Evolutionary conservation across 805 yeast genomes (phyloP), one percentile per base, ranked within the genome.

Genomic region (Naumovozyma dairenensis): DNA sequence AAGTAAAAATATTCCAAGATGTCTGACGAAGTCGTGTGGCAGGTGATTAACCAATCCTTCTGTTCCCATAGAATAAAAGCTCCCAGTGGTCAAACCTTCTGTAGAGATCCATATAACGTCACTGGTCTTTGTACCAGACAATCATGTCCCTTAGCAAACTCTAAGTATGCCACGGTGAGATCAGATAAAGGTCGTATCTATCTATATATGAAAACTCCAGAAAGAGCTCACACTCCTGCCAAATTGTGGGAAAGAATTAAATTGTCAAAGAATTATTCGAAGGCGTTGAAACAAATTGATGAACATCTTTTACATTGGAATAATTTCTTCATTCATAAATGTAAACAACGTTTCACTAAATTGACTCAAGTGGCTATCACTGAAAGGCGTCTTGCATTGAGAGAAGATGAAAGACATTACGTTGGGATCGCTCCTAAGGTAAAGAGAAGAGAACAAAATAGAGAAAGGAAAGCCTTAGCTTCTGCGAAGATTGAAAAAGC

Each of bases 401-500:
- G 78, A 57, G 92, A 82, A 41, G 92, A 84, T 38, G 98, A 92
- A 60, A 79, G 97, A 57, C 89, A 82, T 46, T 82, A 83, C 46
- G 95, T 87, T 29, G 94, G 96, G 28, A 76, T 82, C 25, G 86
- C 87, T 50, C 94, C 86, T 42, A 92, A 92, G 68, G 95, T 92
- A 28, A 84, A 80, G 65, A 74, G 96, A 65, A 80, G 96, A 64
- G 98, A 92, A 62, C 78, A 77, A 48, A 81, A 84, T 42, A 74
- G 98, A 60, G 98, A 92, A 63, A 73, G 98, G 60, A 92, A 92
- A 65, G 98, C 98, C 0, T 67, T 92, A 41, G 84, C 84, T 16
- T 97, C 98, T 25, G 98, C 98, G 17, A 83, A 82, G 67, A 84
- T 92, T 47, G 98, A 92, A 58, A 85, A 84, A 63, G 86, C 95